Evolutionary conservation across 768 basidiomycete genomes (phyloP).

Genomic region (Tylopilus cervinicoccineus): DNA sequence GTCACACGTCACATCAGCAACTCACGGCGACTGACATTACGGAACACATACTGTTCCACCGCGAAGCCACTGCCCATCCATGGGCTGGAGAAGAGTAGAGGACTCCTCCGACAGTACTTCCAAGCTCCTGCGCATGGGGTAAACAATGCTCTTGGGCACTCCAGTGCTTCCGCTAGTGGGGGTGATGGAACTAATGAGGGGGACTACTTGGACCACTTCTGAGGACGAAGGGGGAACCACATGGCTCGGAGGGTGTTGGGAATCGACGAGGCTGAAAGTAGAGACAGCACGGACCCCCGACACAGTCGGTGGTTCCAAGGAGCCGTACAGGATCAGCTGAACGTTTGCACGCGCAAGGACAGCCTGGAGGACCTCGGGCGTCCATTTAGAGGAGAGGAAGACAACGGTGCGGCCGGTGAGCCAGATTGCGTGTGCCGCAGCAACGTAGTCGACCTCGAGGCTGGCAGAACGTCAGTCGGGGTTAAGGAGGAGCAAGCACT

Average conservation of each 20-base stretch:
- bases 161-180: constrained; percentile 31
- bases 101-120: constrained; percentile 26
- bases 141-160: constrained; percentile 30
- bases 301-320: constrained; percentile 8
- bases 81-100: constrained; percentile 24
- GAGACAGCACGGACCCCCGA: constrained; percentile 15
- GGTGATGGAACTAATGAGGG: constrained; percentile 25
- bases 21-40: too few relatives aligned
- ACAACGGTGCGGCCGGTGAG: constrained; percentile 23
- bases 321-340: constrained; percentile 21
- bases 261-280: constrained; percentile 15
- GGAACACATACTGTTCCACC: constrained; percentile 26
- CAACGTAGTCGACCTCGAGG: constrained; percentile 29
- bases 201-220: constrained; percentile 19
- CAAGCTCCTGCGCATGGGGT: constrained; percentile 26
- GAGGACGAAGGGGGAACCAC: constrained; percentile 12
- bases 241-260: constrained; percentile 5
- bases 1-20: background rate
- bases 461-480: constrained; percentile 2
- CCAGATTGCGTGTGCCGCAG: constrained; percentile 31
- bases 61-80: constrained; percentile 31
- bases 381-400: constrained; percentile 31
- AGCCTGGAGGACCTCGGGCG: constrained; percentile 22
- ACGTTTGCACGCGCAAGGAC: constrained; percentile 22
- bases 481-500: background rate